Percentiles rank a stretch among this genome's conserved stretches.
These are phyloP conservation scores for Trametes meyenii DNA, from an alignment of 768 basidiomycete genomes.

Conservation along the genomic window DNA sequence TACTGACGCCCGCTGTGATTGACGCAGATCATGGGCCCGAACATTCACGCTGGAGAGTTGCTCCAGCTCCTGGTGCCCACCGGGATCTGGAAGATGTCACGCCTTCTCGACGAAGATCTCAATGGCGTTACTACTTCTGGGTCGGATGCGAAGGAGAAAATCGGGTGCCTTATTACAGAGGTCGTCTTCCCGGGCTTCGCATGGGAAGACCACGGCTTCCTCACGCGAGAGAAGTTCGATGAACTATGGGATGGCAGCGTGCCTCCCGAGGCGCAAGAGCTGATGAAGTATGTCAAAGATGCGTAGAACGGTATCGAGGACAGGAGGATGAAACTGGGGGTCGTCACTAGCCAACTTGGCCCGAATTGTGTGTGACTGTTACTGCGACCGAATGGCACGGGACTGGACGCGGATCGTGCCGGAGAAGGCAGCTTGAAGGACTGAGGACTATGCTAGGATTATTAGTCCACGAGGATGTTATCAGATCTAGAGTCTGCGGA, in stretches of 20 bases:
- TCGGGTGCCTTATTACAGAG: conserved; percentile 59
- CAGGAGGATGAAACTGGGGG: too few relatives aligned
- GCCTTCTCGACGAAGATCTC: conserved; percentile 49
- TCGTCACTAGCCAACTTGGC: too few relatives aligned
- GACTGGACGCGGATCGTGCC: too few relatives aligned
- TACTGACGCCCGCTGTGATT: background rate
- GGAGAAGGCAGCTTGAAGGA: too few relatives aligned
- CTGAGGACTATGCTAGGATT: too few relatives aligned
- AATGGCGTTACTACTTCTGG: conserved; percentile 31
- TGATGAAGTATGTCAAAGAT: conserved; percentile 27
- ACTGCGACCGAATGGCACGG: background rate
- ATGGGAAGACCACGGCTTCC: conserved; percentile 54
- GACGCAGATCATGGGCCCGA: conserved; percentile 41
- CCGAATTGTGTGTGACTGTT: too few relatives aligned
- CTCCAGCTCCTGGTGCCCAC: conserved; percentile 55
- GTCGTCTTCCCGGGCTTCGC: conserved; percentile 60
- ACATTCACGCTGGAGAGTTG: conserved; percentile 45
- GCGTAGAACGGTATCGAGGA: too few relatives aligned
- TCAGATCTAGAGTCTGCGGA: too few relatives aligned
- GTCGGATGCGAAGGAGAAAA: conserved; percentile 36
- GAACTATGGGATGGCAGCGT: conserved; percentile 37
- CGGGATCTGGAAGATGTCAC: conserved; percentile 57
- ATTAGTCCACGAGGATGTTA: background rate
- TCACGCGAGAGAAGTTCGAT: conserved; percentile 40
- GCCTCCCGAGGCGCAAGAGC: conserved; percentile 28